Conservation (phyloP, 371 early-diverging fungal species). For the Mucor plumbeus region DNA sequence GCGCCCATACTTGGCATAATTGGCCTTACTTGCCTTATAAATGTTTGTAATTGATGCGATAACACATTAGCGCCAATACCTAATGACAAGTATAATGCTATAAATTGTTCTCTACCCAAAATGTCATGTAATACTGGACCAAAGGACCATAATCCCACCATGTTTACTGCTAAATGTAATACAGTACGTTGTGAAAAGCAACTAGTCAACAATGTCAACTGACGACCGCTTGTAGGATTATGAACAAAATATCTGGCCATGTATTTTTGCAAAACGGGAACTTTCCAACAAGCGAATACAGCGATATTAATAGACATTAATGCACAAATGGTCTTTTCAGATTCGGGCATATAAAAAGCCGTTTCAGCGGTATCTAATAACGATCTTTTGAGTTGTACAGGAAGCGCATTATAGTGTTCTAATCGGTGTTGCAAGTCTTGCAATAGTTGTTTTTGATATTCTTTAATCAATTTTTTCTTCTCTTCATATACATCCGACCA, state of each 20-base stretch:
- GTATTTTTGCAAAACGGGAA: constrained; percentile 60
- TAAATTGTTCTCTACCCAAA: constrained; percentile 72
- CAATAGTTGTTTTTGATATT: constrained; percentile 18
- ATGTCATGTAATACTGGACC: constrained; percentile 46
- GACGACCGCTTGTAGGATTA: constrained; percentile 57
- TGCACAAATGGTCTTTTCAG: constrained; percentile 55
- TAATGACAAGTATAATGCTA: constrained; percentile 73
- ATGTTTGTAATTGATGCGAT: constrained; percentile 60
- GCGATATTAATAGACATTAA: constrained; percentile 65
- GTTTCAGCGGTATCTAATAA: constrained; percentile 36
- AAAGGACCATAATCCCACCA: constrained; percentile 71
- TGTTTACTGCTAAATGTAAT: constrained; percentile 72
- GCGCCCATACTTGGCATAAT: constrained; percentile 75
- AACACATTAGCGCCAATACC: constrained; percentile 65
- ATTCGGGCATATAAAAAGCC: constrained; percentile 42
- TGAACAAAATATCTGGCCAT: constrained; percentile 75
- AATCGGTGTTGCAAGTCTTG: not conserved
- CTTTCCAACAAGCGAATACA: constrained; percentile 72
- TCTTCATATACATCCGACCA: constrained; percentile 10
- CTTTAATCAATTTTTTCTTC: constrained; percentile 12
- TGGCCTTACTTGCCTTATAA: constrained; percentile 43
- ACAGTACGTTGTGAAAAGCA: constrained; percentile 69
- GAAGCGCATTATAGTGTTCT: constrained; percentile 27
- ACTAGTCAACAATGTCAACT: constrained; percentile 69
- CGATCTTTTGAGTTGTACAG: constrained; percentile 46